phyloP scores from a whole-genome alignment of 495 filamentous ascomycete species.

The Cairneyella variabilis region DNA sequence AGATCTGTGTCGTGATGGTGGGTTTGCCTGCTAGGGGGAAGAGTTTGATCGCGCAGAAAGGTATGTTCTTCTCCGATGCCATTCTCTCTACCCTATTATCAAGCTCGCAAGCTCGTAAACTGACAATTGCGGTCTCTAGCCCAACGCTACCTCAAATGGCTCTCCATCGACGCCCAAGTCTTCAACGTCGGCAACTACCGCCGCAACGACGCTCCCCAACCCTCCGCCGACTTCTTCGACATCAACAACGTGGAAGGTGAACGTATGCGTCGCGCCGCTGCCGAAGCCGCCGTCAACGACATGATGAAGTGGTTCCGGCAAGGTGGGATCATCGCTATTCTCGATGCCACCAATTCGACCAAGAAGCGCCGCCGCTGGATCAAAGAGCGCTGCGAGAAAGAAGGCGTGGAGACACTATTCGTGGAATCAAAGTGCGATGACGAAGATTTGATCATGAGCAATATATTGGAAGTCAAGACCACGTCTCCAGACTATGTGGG shows the following conservation, averaged over 20 bases:
- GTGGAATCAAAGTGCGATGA: constrained; percentile 96
- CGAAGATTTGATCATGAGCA: constrained; percentile 91
- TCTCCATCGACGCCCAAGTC: constrained; percentile 84
- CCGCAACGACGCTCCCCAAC: constrained; percentile 78
- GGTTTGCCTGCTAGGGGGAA: constrained; percentile 93
- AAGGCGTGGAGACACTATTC: constrained; percentile 85
- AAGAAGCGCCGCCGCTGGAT: constrained; percentile 89
- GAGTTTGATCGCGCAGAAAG: constrained; percentile 94
- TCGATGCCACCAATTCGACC: constrained; percentile 95
- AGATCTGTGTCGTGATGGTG: constrained; percentile 99
- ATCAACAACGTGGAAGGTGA: constrained; percentile 84
- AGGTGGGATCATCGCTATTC: constrained; percentile 77
- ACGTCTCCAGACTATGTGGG: constrained; percentile 92
- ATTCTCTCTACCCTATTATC: background rate
- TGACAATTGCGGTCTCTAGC: too few species aligned
- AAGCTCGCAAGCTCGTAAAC: too few species aligned
- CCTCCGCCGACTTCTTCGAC: constrained; percentile 90
- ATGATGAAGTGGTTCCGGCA: constrained; percentile 89
- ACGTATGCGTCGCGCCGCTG: constrained; percentile 78
- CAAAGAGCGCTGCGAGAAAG: constrained; percentile 60
- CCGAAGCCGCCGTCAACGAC: constrained; percentile 82
- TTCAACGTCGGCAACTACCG: constrained; percentile 98
- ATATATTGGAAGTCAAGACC: constrained; percentile 96
- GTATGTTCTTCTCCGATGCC: constrained; percentile 42
- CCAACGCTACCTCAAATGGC: constrained; percentile 92